Evolutionary conservation across 2,329 filamentous ascomycete species (phyloP).

Genomic region (Colletotrichum trifolii): DNA sequence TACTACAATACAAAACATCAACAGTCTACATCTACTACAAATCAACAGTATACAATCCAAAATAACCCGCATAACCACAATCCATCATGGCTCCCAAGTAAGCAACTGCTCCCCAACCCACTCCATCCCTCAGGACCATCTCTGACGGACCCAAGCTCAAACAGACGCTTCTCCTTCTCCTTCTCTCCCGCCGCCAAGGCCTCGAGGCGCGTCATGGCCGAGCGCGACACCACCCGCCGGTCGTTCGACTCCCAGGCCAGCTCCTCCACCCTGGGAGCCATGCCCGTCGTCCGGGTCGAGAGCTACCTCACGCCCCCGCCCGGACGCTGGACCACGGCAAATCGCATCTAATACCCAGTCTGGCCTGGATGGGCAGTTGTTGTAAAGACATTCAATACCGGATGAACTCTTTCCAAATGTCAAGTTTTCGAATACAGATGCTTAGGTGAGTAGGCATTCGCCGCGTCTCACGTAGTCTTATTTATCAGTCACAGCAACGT

Average conservation of each 20-base stretch:
- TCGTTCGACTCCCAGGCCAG: constrained; percentile 29
- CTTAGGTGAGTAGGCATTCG: too few species aligned
- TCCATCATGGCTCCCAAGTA: constrained; percentile 28
- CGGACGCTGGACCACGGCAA: constrained; percentile 25
- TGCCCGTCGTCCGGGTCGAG: constrained; percentile 29
- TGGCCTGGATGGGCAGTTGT: too few species aligned
- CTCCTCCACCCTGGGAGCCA: constrained; percentile 23
- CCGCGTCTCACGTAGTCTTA: too few species aligned
- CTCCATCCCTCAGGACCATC: background rate
- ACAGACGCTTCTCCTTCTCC: constrained; percentile 25
- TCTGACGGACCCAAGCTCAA: constrained; percentile 11
- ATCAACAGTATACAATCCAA: too few species aligned
- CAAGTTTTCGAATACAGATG: too few species aligned
- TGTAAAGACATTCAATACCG: fast-evolving
- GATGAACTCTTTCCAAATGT: too few species aligned
- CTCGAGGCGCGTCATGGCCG: constrained; percentile 13
- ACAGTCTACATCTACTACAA: background rate
- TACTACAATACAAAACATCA: background rate
- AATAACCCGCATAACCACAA: background rate
- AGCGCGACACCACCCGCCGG: constrained; percentile 19
- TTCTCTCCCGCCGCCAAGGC: constrained; percentile 31
- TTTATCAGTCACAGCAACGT: too few species aligned
- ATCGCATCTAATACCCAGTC: background rate
- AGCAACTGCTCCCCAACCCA: background rate
- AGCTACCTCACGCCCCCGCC: constrained; percentile 25